A percentile compares a stretch with the other conserved stretches of the same genome.
These are phyloP conservation scores for Puya raimondii DNA, from an alignment of 176 grass and related monocot genomes.

Conservation along the genomic window DNA sequence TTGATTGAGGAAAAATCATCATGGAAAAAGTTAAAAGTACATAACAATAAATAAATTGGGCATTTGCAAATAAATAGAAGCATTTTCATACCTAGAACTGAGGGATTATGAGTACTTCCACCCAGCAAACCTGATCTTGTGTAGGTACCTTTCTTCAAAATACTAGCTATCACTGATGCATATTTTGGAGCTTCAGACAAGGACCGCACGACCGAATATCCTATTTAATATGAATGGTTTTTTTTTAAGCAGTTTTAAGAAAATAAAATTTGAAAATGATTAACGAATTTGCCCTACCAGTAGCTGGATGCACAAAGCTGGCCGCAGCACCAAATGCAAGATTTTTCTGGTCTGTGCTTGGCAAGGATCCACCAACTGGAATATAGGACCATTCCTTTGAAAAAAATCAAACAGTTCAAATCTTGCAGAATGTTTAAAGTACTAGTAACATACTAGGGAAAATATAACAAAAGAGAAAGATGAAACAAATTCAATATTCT, in stretches of 20 bases:
- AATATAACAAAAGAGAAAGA: not conserved
- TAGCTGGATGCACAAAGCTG: constrained; percentile 99
- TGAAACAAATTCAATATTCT: constrained; percentile 17
- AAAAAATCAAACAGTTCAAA: constrained; percentile 9
- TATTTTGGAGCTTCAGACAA: constrained; percentile 92
- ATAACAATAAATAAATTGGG: too few species aligned
- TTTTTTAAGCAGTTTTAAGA: not conserved
- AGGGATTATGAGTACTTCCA: constrained; percentile 49
- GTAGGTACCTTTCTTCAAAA: constrained; percentile 45
- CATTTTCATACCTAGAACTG: constrained; percentile 61
- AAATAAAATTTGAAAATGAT: not conserved
- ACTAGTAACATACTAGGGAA: not conserved
- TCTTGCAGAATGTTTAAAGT: not conserved
- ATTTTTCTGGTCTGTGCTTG: constrained; percentile 93
- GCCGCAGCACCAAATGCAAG: constrained; percentile 99
- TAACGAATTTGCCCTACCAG: constrained; percentile 34
- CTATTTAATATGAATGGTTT: constrained; percentile 37
- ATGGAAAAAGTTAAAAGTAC: too few species aligned
- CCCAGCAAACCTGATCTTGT: constrained; percentile 38
- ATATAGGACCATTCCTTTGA: constrained; percentile 70
- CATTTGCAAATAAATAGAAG: not conserved
- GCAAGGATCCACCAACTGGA: constrained; percentile 95
- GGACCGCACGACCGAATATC: constrained; percentile 97
- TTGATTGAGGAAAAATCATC: too few species aligned
- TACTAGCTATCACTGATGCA: constrained; percentile 76